Evolutionary conservation across 192 early-diverging fungal species (phyloP).

Genomic region (Kappamyces sp.): DNA sequence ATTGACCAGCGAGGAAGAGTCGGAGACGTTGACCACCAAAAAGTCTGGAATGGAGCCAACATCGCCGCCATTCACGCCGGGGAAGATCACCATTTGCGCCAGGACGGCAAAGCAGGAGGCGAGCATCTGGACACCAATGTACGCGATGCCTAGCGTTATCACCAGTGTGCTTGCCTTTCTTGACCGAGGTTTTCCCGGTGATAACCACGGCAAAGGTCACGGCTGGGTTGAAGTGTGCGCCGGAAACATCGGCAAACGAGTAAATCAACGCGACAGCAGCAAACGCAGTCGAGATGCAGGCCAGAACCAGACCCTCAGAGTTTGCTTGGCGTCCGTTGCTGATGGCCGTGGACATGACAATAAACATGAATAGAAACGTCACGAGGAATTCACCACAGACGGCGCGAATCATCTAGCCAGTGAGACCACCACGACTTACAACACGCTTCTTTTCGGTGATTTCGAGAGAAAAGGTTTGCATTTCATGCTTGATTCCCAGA

Average conservation of each 20-base stretch:
- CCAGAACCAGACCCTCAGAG: conserved; percentile 45
- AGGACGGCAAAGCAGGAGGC: conserved; percentile 43
- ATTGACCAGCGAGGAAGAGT: conserved; percentile 28
- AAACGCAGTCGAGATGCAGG: conserved; percentile 47
- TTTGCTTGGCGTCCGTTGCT: conserved; percentile 48
- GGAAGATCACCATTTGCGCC: conserved; percentile 48
- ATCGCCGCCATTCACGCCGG: conserved; percentile 28
- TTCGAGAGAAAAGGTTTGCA: conserved; percentile 35
- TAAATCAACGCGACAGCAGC: conserved; percentile 49
- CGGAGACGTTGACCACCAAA: conserved; percentile 39
- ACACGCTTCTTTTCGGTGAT: conserved; percentile 53
- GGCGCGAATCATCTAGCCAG: conserved; percentile 44
- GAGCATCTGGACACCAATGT: conserved; percentile 48
- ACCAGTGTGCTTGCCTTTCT: conserved; percentile 35
- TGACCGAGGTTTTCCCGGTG: conserved; percentile 48
- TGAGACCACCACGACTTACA: conserved; percentile 24
- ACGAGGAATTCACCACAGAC: conserved; percentile 54
- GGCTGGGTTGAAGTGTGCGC: conserved; percentile 62
- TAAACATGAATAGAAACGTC: conserved; percentile 58
- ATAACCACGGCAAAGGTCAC: conserved; percentile 57
- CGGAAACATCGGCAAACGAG: conserved; percentile 61
- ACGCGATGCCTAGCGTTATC: conserved; percentile 39
- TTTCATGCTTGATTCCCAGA: conserved; percentile 40
- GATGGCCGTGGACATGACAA: conserved; percentile 45
- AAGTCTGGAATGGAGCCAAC: conserved; percentile 30